These are phyloP conservation scores for Penicillium egyptiacum DNA, from an alignment of 495 filamentous ascomycete genomes.

Conservation along the genomic window DNA sequence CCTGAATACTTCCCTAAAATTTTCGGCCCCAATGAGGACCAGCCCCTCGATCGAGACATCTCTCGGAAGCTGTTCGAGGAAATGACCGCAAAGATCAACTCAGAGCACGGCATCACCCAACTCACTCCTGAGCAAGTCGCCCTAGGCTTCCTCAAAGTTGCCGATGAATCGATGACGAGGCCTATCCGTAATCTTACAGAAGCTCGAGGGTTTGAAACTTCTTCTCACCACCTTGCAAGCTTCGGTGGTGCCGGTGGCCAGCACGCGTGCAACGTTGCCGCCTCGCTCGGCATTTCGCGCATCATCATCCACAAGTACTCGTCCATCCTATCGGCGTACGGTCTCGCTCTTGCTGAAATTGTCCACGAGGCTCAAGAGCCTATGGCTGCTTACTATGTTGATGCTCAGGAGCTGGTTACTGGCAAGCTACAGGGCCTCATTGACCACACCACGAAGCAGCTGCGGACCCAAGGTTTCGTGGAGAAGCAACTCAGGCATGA, in stretches of 20 bases:
- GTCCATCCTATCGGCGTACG: constrained; percentile 53
- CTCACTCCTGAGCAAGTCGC: constrained; percentile 85
- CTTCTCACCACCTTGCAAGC: constrained; percentile 50
- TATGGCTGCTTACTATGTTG: constrained; percentile 25
- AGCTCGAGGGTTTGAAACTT: constrained; percentile 51
- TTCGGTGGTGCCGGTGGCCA: constrained; percentile 58
- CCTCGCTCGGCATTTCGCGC: constrained; percentile 46
- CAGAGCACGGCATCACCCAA: constrained; percentile 43
- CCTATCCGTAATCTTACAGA: constrained; percentile 57
- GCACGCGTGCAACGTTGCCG: constrained; percentile 53
- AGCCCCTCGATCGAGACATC: constrained; percentile 76
- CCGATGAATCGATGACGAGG: constrained; percentile 55
- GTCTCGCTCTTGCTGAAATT: constrained; percentile 53
- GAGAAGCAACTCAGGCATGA: constrained; percentile 29
- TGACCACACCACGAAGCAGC: constrained; percentile 36
- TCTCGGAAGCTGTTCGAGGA: constrained; percentile 76
- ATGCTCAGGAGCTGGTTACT: too few relatives aligned
- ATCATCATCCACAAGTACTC: constrained; percentile 56
- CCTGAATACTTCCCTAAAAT: constrained; percentile 98
- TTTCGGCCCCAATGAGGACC: constrained; percentile 87
- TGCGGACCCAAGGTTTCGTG: constrained; percentile 16
- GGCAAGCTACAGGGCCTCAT: too few relatives aligned
- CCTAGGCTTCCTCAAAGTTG: constrained; percentile 53
- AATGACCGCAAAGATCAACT: constrained; percentile 76
- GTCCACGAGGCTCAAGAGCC: constrained; percentile 55